Evolutionary conservation across 1,284 basidiomycete genomes (phyloP), one percentile per base, ranked within the genome.

Genomic region (Rhodotorula sp.): DNA sequence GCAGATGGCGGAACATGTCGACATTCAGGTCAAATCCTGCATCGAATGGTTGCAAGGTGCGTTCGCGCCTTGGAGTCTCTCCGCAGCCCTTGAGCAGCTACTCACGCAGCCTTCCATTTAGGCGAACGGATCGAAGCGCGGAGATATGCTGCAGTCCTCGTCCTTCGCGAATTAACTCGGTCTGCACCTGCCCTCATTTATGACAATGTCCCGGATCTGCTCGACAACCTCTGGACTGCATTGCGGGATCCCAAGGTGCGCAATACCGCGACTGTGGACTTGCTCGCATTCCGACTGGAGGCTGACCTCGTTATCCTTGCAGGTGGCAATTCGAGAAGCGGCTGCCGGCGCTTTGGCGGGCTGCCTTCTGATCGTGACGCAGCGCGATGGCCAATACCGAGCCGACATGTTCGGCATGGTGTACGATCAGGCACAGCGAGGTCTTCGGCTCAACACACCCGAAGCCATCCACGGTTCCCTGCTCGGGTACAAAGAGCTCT

Each of bases 381-480:
- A 77, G 66, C 66, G 78, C n/a, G 83, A 84, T 62, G 79, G 79
- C 46, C 74, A 79, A 20, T 77, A 76, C 44, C 78, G 81, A 8
- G 77, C 76, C 53, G 82, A 83, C 68, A 84, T 87, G 77, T 85
- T 95, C 71, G 82, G 84, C 70, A 89, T 89, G 82, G 90, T 96
- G 30, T 86, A 95, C 67, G 87, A 91, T 74, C 95, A 99, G 78
- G 93, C 94, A 7, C 91, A 93, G 79, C 84, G 85, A 67, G 95
- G 95, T 1, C 83, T 98, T 66, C 90, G 90, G 80, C 89, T 88
- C 80, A 84, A 87, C 6, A 87, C 89, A 26, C 78, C 81, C 48
- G 95, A 91, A 82, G 86, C 92, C 37, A 92, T 98, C 56, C 93
- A 99, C 75, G 96, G 95, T 2, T 95, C 92, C 26, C 80, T 99